Conservation (phyloP, 306 rosid genomes). For the Trifolium subterraneum region DNA sequence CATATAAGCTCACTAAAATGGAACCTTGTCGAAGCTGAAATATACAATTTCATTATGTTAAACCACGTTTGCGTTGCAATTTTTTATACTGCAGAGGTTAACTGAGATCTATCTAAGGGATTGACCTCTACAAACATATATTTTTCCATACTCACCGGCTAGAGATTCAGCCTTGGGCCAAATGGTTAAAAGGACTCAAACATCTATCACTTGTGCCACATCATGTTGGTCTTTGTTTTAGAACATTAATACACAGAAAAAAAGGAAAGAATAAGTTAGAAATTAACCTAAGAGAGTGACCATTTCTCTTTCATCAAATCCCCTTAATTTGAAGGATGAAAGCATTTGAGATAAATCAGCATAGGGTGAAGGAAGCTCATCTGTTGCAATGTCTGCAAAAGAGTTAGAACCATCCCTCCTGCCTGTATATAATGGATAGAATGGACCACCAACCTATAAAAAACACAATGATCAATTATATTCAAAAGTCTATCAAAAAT, state of each 20-base stretch:
- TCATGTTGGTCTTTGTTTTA: neutral
- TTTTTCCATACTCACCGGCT: no score
- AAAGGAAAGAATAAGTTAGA: neutral
- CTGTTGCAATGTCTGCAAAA: constrained; percentile 40
- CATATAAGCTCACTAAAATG: neutral
- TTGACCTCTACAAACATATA: no score
- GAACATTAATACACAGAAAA: neutral
- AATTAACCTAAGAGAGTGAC: constrained; percentile 47
- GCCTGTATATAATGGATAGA: constrained; percentile 47
- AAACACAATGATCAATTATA: constrained; percentile 26
- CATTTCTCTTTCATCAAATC: constrained; percentile 50
- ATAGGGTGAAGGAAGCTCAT: constrained; percentile 49
- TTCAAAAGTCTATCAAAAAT: neutral
- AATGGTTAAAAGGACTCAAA: no score
- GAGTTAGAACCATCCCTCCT: constrained; percentile 47
- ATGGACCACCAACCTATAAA: constrained; percentile 52
- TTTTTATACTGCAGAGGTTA: no score
- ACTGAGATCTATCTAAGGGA: no score
- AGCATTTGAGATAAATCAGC: constrained; percentile 39
- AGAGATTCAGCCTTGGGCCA: no score
- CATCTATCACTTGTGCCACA: no score
- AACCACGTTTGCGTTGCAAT: no score
- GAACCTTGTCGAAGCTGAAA: no score
- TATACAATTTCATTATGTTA: no score
- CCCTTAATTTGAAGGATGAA: constrained; percentile 47